phyloP scores from a whole-genome alignment of 208 protist species.

The Phytomonas francai region DNA sequence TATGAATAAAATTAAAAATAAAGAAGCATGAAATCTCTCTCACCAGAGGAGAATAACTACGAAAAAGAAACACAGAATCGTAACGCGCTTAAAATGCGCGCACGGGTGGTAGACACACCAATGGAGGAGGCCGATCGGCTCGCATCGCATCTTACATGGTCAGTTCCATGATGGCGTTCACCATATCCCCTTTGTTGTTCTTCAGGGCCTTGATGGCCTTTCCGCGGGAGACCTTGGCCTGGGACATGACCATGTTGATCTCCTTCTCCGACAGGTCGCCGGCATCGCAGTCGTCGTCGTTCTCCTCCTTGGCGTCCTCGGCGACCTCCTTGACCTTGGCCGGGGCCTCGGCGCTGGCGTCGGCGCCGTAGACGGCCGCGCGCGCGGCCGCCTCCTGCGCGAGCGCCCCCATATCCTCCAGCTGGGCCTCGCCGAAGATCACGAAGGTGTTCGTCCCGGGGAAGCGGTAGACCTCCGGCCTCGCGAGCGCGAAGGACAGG shows the following conservation, averaged over 20 bases:
- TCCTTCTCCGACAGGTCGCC: conserved; percentile 74
- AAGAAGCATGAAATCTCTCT: no score
- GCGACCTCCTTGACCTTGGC: conserved; percentile 16
- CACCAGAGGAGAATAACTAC: background rate
- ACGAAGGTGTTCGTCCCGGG: conserved; percentile 95
- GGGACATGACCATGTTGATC: conserved; percentile 78
- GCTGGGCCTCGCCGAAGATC: conserved; percentile 96
- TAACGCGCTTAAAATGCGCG: no score
- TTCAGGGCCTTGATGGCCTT: conserved; percentile 80
- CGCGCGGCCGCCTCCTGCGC: conserved; percentile 64
- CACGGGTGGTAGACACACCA: no score
- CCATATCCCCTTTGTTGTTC: conserved; percentile 83
- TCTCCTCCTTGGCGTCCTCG: conserved; percentile 30
- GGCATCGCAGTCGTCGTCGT: conserved; percentile 47
- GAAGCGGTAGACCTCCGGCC: conserved; percentile 96
- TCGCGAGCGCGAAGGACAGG: conserved; percentile 89
- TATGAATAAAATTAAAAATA: no score
- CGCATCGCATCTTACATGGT: conserved; percentile 35
- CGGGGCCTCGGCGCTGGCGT: conserved; percentile 16
- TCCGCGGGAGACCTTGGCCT: conserved; percentile 57
- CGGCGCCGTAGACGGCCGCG: conserved; percentile 45
- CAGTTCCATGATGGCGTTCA: conserved; percentile 86
- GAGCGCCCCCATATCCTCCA: conserved; percentile 83
- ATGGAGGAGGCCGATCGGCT: no score
- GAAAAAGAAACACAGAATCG: background rate